These are phyloP conservation scores for Cladorrhinum samala DNA, from an alignment of 495 filamentous ascomycete genomes.

Conservation along the genomic window DNA sequence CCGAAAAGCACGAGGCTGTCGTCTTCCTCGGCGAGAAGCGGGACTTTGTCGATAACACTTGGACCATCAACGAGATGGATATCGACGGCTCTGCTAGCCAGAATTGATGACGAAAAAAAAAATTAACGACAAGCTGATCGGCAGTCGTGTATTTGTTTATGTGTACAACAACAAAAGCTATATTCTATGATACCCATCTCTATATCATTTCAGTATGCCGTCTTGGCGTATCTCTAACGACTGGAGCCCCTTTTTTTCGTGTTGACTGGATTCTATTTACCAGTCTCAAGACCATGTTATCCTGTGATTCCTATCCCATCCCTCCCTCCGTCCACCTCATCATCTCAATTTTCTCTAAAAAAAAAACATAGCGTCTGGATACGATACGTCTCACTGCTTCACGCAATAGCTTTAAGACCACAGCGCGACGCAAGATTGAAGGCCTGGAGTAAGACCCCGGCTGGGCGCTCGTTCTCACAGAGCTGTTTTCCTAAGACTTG, in stretches of 20 bases:
- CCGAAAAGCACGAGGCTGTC: slow-evolving; percentile 45
- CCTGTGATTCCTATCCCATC: not conserved
- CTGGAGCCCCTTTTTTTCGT: not conserved
- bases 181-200: slow-evolving; percentile 42
- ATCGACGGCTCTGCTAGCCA: slow-evolving; percentile 34
- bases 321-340: not conserved
- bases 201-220: slow-evolving; percentile 15
- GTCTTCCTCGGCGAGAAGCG: slow-evolving; percentile 81
- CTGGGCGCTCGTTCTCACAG: slow-evolving; percentile 45
- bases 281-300: not conserved
- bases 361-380: slow-evolving; percentile 41
- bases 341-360: not conserved
- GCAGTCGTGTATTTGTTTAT: slow-evolving; percentile 19
- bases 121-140: not conserved
- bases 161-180: slow-evolving; percentile 33
- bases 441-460: slow-evolving; percentile 21
- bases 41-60: slow-evolving; percentile 58
- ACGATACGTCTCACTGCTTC: slow-evolving; percentile 48
- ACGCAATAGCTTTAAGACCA: slow-evolving; percentile 43
- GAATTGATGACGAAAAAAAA: not conserved
- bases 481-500: slow-evolving; percentile 43
- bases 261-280: slow-evolving; percentile 1
- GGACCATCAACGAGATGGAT: slow-evolving; percentile 48
- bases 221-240: slow-evolving; percentile 7
- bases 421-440: slow-evolving; percentile 43